Evolutionary conservation across 805 yeast genomes (phyloP), one percentile per base, ranked within the genome.

Genomic region (Wickerhamomyces bisporus): DNA sequence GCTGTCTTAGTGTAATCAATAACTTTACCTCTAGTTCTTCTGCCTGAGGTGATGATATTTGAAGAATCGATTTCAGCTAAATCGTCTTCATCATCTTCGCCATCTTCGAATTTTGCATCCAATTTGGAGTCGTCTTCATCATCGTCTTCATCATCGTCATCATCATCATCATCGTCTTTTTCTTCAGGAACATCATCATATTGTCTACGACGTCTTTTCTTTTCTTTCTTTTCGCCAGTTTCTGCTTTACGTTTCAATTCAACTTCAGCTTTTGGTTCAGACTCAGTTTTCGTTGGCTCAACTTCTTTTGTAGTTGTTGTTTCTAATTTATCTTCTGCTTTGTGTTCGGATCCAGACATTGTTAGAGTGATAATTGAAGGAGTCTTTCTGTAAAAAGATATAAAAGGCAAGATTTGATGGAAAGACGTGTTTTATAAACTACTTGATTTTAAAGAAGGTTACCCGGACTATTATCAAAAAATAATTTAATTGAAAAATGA

Each of bases 21-120:
- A 15, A 81, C 83, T 55, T 80, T 83, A 13, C 96, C 95, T 49
- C 97, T 76, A 7, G 96, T 88, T 68, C 96, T 84, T 63, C 95
- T 73, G 12, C 94, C 93, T 14, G 77, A 65, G n/a, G 82, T 71
- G 47, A 87, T 87, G 57, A 88, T 87, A 62, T 88, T 89, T 28
- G 87, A 66, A 28, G 82, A 70, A 55, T 86, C 95, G 48, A 88
- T 85, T 61, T 83, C 95, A 26, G 73, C 71, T 47, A 86, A 67
- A 51, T 83, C 91, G 50, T 85, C 95, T 26, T 84, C 93, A 18
- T 78, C 88, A 16, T 78, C 86, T 16, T 76, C 87, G 26, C 71
- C 80, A 24, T 67, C 73, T 39, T 60, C 59, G 29, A 62, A 36
- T 36, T 48, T 52, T 5, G 70, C 64, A 29, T 73, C 68, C 33